Conservation (phyloP, 805 yeast species). For the Maudiozyma pseudohumilis region DNA sequence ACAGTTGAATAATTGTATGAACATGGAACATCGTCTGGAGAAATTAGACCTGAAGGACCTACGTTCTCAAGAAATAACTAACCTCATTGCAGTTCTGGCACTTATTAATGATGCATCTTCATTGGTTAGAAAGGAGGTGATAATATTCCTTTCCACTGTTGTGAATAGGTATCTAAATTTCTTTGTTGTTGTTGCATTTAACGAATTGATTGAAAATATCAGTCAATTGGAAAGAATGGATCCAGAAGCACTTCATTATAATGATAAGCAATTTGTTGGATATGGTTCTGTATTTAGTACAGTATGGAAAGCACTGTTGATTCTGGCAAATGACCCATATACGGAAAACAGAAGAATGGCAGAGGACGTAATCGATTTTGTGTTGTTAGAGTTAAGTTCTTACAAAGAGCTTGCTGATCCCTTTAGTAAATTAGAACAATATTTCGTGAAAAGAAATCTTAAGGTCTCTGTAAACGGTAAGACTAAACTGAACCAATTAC, state of each 20-base stretch:
- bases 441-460: slow-evolving; percentile 42
- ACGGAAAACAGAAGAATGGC: slow-evolving; percentile 67
- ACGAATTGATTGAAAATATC: slow-evolving; percentile 73
- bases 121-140: slow-evolving; percentile 75
- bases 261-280: slow-evolving; percentile 58
- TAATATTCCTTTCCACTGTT: slow-evolving; percentile 65
- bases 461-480: slow-evolving; percentile 8
- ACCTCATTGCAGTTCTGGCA: slow-evolving; percentile 58
- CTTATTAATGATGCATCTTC: slow-evolving; percentile 83
- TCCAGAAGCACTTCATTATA: slow-evolving; percentile 13
- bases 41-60: slow-evolving; percentile 34
- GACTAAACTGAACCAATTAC: slow-evolving; percentile 4
- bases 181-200: slow-evolving; percentile 78
- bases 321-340: slow-evolving; percentile 81
- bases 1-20: slow-evolving; percentile 23
- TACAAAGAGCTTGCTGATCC: slow-evolving; percentile 52
- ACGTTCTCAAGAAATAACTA: slow-evolving; percentile 56
- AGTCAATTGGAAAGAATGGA: slow-evolving; percentile 40
- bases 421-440: slow-evolving; percentile 56
- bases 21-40: slow-evolving; percentile 22
- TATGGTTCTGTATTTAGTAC: slow-evolving; percentile 81
- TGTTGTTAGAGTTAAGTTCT: slow-evolving; percentile 44
- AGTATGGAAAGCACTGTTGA: slow-evolving; percentile 76
- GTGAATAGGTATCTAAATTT: slow-evolving; percentile 60
- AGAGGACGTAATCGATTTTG: slow-evolving; percentile 62